phyloP scores from a whole-genome alignment of 164 flowering plant genomes.

The Aristolochia californica region DNA sequence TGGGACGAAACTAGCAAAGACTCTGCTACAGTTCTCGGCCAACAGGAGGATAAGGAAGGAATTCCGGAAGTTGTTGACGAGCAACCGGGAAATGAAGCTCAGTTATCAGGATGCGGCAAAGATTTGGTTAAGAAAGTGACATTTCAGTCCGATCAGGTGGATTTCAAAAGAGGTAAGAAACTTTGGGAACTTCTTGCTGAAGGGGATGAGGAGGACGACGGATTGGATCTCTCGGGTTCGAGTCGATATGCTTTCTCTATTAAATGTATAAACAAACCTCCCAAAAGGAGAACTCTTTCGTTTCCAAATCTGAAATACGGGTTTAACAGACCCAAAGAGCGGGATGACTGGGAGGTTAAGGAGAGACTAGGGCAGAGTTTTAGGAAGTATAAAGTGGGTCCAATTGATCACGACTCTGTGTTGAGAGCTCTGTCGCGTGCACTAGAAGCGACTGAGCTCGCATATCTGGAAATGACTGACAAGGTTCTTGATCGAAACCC shows the following conservation, averaged over 20 bases:
- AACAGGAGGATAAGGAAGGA: background rate
- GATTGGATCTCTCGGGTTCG: slow-evolving; percentile 89
- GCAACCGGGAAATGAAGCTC: no score
- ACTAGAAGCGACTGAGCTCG: slow-evolving; percentile 64
- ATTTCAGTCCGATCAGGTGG: slow-evolving; percentile 36
- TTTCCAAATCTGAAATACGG: slow-evolving; percentile 76
- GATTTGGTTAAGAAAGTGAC: slow-evolving; percentile 53
- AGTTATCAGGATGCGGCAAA: slow-evolving; percentile 4
- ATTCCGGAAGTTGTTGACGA: slow-evolving; percentile 10
- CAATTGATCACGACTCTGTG: slow-evolving; percentile 69
- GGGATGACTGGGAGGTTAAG: slow-evolving; percentile 54
- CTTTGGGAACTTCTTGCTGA: slow-evolving; percentile 88
- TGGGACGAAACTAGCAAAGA: slow-evolving; percentile 50
- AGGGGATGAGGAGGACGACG: slow-evolving; percentile 60
- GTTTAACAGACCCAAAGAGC: slow-evolving; percentile 48
- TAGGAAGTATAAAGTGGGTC: slow-evolving; percentile 64
- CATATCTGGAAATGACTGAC: slow-evolving; percentile 86
- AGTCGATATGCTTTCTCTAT: slow-evolving; percentile 86
- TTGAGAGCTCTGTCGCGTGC: slow-evolving; percentile 79
- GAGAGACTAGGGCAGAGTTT: slow-evolving; percentile 27
- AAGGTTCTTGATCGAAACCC: slow-evolving; percentile 76
- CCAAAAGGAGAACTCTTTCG: slow-evolving; percentile 48
- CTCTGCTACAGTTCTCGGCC: background rate
- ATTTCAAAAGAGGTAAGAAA: slow-evolving; percentile 37
- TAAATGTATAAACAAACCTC: slow-evolving; percentile 61